These are phyloP conservation scores for Funneliformis mosseae DNA, from an alignment of 192 early-diverging fungal genomes.

Conservation along the genomic window DNA sequence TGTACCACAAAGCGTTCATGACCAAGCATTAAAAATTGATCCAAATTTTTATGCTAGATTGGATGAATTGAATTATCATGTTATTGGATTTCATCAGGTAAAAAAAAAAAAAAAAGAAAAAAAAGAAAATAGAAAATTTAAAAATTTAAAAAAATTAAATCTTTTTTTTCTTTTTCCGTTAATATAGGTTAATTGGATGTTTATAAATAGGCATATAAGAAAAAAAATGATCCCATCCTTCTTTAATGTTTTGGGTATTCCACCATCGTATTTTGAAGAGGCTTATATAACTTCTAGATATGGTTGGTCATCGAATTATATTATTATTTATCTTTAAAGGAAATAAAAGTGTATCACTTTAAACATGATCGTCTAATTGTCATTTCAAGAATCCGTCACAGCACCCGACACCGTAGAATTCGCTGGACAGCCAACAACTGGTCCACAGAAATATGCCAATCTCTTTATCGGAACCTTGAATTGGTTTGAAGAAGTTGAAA, in stretches of 20 bases:
- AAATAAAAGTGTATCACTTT: not conserved
- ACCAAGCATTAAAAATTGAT: not conserved
- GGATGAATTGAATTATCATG: slow-evolving; percentile 20
- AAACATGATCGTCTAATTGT: not conserved
- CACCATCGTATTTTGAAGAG: slow-evolving; percentile 3
- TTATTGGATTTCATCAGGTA: slow-evolving; percentile 32
- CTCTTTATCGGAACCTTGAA: slow-evolving; percentile 30
- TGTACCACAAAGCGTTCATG: not conserved
- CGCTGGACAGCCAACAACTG: not conserved
- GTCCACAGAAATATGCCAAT: slow-evolving; percentile 25
- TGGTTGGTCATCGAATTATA: not conserved
- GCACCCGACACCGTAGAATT: slow-evolving; percentile 9
- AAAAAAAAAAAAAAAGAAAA: not conserved
- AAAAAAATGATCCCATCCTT: slow-evolving; percentile 4
- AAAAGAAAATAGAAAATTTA: too few species aligned
- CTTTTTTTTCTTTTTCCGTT: not conserved
- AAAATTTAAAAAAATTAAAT: not conserved
- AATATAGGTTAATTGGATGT: slow-evolving; percentile 33
- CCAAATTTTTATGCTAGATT: not conserved
- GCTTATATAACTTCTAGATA: slow-evolving; percentile 17
- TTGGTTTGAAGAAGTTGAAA: slow-evolving; percentile 25
- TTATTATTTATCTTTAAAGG: not conserved
- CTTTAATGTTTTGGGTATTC: not conserved
- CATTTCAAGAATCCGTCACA: slow-evolving; percentile 18
- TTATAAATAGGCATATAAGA: slow-evolving; percentile 21